Conservation (phyloP, 352 stramenopile species). For the Phytophthora sansomeana region DNA sequence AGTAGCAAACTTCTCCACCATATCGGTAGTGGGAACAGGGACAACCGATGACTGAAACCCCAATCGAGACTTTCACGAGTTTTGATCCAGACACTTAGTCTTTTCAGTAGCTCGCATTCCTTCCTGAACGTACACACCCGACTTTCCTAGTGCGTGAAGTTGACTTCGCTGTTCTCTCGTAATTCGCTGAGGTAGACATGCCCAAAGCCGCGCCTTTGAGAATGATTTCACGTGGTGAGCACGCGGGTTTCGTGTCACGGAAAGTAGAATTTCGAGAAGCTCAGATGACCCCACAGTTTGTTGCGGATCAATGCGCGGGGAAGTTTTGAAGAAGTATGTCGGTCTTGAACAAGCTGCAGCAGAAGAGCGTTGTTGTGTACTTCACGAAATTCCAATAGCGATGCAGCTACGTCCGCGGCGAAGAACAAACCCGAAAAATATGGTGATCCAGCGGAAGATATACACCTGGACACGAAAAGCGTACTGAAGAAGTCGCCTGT, state of each 20-base stretch:
- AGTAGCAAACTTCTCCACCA: neutral
- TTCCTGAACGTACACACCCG: conserved; percentile 9
- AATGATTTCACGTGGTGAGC: conserved; percentile 11
- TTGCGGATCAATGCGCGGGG: too few relatives aligned
- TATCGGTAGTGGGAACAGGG: conserved; percentile 17
- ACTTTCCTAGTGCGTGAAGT: conserved; percentile 13
- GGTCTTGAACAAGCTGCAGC: conserved; percentile 2
- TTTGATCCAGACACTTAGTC: neutral
- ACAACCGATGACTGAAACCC: conserved; percentile 3
- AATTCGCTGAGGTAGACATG: conserved; percentile 10
- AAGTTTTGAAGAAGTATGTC: neutral
- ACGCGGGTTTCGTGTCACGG: conserved; percentile 17
- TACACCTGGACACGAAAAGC: conserved; percentile 33
- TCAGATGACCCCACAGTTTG: too few relatives aligned
- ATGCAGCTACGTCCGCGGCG: conserved; percentile 12
- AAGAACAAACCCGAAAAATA: conserved; percentile 25
- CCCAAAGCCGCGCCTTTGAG: conserved; percentile 12
- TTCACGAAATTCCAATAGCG: conserved; percentile 24
- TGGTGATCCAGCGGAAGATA: conserved; percentile 22
- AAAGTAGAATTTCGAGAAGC: conserved; percentile 17
- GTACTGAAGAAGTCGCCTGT: conserved; percentile 31
- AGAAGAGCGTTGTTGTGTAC: conserved; percentile 19
- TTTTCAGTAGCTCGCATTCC: neutral
- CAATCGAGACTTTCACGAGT: neutral
- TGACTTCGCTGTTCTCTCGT: conserved; percentile 4